phyloP scores from a whole-genome alignment of 176 grass and related monocot genomes.

The Musa acuminata region DNA sequence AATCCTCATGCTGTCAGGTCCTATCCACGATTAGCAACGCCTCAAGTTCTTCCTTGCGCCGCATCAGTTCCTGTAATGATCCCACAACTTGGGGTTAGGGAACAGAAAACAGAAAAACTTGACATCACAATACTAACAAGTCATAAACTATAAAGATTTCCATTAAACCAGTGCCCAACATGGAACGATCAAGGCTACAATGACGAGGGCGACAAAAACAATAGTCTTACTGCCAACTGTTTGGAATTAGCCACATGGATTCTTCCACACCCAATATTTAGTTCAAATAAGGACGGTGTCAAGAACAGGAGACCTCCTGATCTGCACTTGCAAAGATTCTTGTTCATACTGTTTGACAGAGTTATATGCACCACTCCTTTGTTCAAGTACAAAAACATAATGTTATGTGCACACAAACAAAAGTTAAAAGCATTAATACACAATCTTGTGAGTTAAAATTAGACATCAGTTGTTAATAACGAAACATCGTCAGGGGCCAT shows the following conservation, averaged over 20 bases:
- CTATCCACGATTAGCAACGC: constrained; percentile 54
- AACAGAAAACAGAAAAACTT: background rate
- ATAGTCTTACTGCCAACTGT: background rate
- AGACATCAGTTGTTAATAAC: too few species aligned
- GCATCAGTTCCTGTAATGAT: constrained; percentile 70
- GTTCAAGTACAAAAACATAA: too few species aligned
- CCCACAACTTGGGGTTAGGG: constrained; percentile 10
- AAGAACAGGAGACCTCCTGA: background rate
- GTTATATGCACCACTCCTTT: too few species aligned
- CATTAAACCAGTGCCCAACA: background rate
- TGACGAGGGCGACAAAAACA: too few species aligned
- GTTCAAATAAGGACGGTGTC: too few species aligned
- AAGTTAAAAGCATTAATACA: background rate
- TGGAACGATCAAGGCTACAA: too few species aligned
- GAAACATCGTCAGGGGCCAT: background rate
- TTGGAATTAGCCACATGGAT: background rate
- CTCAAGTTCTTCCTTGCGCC: constrained; percentile 77
- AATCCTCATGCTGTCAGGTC: constrained; percentile 11
- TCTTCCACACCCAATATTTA: background rate
- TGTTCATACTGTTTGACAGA: background rate
- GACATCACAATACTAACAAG: background rate
- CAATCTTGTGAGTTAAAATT: background rate
- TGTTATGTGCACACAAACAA: too few species aligned
- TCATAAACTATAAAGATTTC: background rate
- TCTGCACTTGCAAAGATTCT: background rate